Conservation (phyloP, 2,329 filamentous ascomycete species). For the Fusarium dlaminii region DNA sequence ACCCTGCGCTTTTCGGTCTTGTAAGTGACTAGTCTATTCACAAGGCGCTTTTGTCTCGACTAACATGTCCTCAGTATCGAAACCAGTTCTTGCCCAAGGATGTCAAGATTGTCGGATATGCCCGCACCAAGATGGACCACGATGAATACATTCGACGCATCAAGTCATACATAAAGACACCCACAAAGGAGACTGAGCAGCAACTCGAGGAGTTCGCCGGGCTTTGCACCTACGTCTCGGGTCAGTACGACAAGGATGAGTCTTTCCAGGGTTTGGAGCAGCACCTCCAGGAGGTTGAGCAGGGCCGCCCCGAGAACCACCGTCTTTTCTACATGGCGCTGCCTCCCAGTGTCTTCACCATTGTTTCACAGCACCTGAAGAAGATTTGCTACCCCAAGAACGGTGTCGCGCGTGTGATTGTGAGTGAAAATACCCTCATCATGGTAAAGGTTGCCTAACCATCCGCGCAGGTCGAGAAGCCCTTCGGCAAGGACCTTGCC, state of each 20-base stretch:
- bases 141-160: slow-evolving; percentile 94
- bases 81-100: slow-evolving; percentile 99
- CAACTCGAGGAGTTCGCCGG: slow-evolving; percentile 90
- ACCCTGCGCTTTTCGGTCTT: slow-evolving; percentile 95
- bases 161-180: slow-evolving; percentile 98
- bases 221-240: slow-evolving; percentile 93
- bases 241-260: slow-evolving; percentile 97
- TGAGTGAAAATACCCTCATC: slow-evolving; percentile 49
- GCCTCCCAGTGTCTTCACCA: slow-evolving; percentile 96
- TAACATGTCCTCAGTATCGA: slow-evolving; percentile 73
- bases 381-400: slow-evolving; percentile 93
- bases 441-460: slow-evolving; percentile 26
- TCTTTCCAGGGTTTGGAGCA: slow-evolving; percentile 87
- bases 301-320: slow-evolving; percentile 83
- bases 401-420: slow-evolving; percentile 93
- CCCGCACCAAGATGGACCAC: slow-evolving; percentile 98
- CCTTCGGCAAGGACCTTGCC: slow-evolving; percentile 95
- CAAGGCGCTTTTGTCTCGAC: neutral
- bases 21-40: slow-evolving; percentile 65
- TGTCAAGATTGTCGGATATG: slow-evolving; percentile 98
- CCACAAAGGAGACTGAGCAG: slow-evolving; percentile 96
- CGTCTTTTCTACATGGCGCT: slow-evolving; percentile 99
- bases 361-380: slow-evolving; percentile 97
- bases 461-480: slow-evolving; percentile 86
- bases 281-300: slow-evolving; percentile 87